These are phyloP conservation scores for Cornus kousa DNA, from an alignment of 148 eudicot species.

Conservation along the genomic window DNA sequence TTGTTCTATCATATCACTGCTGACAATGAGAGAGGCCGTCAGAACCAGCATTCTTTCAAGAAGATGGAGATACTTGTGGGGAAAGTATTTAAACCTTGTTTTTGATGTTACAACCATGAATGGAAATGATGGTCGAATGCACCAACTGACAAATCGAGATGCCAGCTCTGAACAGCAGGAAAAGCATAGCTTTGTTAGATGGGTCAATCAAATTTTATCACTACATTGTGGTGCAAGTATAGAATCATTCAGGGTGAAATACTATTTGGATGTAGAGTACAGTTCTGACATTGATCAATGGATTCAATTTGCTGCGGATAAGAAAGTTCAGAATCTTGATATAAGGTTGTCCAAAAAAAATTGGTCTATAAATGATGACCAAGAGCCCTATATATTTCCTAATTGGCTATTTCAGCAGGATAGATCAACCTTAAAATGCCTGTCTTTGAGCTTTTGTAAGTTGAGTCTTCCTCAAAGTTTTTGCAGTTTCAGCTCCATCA, in stretches of 20 bases:
- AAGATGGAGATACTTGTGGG: too few relatives aligned
- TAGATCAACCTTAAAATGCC: too few relatives aligned
- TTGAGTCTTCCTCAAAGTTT: too few relatives aligned
- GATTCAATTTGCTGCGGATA: too few relatives aligned
- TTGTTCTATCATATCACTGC: too few relatives aligned
- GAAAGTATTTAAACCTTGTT: too few relatives aligned
- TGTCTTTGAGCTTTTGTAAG: too few relatives aligned
- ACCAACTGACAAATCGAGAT: neutral
- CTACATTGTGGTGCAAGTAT: neutral
- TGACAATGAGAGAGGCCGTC: too few relatives aligned
- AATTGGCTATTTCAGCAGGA: too few relatives aligned
- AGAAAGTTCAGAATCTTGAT: neutral
- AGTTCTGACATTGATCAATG: neutral
- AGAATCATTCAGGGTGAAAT: neutral
- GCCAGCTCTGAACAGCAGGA: neutral
- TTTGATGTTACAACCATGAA: too few relatives aligned
- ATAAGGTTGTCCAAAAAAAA: neutral
- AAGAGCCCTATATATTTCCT: neutral
- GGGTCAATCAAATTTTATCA: neutral
- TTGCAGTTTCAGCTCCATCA: neutral
- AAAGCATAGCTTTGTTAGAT: neutral
- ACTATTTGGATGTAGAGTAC: neutral
- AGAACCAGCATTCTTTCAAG: too few relatives aligned
- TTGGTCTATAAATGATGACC: neutral
- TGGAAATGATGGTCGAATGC: too few relatives aligned